These are phyloP conservation scores for Diaporthe sp. DNA, from an alignment of 2,329 filamentous ascomycete species.

Conservation along the genomic window DNA sequence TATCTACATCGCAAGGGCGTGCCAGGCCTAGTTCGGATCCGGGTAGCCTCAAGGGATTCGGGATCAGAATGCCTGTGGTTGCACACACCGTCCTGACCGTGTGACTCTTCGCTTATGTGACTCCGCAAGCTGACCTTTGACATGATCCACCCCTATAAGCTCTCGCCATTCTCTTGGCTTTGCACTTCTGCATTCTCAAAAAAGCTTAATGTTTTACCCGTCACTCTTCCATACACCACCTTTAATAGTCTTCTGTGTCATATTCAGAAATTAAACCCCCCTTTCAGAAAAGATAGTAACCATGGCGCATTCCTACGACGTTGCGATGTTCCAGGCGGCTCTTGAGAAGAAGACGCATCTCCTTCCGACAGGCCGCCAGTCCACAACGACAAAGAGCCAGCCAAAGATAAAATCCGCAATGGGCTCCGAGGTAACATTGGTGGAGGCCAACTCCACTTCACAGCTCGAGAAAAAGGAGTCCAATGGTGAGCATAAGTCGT, in stretches of 20 bases:
- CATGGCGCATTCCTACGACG: constrained; percentile 20
- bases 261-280: neutral
- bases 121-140: neutral
- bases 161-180: neutral
- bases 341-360: constrained; percentile 16
- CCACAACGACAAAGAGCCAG: too few species aligned
- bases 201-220: neutral
- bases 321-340: constrained; percentile 28
- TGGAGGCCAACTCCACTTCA: neutral
- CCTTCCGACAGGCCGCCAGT: neutral
- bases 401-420: neutral
- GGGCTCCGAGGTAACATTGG: constrained; percentile 13
- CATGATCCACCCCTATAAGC: neutral
- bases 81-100: neutral
- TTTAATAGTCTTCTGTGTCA: too few species aligned
- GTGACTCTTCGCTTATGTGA: neutral
- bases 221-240: too few species aligned
- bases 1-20: neutral
- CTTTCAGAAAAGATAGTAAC: neutral
- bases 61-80: neutral
- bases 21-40: neutral
- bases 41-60: neutral
- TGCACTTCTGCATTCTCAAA: neutral
- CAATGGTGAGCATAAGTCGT: neutral
- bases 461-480: neutral